Base-by-base conservation (phyloP, 1,284 basidiomycete genomes). In the Apiotrichum montevideense region DNA sequence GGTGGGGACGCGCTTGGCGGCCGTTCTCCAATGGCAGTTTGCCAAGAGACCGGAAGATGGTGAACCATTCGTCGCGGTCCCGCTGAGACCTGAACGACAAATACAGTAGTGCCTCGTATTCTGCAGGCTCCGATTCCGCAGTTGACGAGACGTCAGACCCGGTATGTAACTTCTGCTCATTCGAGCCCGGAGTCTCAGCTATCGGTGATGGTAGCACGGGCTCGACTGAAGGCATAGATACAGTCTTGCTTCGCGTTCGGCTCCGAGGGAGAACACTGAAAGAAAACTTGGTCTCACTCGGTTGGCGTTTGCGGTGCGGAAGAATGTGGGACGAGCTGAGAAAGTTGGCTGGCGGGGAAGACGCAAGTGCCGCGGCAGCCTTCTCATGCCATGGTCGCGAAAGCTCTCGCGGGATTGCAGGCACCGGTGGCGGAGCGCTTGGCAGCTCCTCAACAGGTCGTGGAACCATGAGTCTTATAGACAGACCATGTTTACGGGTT, bases 61-160 rank as follows among this genome's bases (percentile, higher is more conserved):
- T 51, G 33, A 51, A 57, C 64, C 64, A 66, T 35, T 62, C 59
- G 21, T 58, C 59, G 21, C 54, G 56, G n/a, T 52, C 52, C n/a
- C 40, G 39, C 41, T 44, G 34, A 11, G 54, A 44, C 14, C n/a
- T n/a, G 54, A 58, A 63, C 0, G 57, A 49, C 4, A 62, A 45
- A 46, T 52, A 62, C 9, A 58, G 34, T 1, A 42, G 14, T 0
- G 47, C 35, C 43, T 61, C 59, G 8, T 35, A 37, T 29, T 39
- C 47, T 7, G 35, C 10, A 6, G 11, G n/a, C 15, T 49, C 35
- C 8, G 15, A 21, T 21, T 21, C 21, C 21, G 21, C 21, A 21
- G 21, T 21, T 21, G 21, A 21, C 21, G 21, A 21, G 21, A 21
- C 21, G 21, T 21, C 21, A 21, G 21, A 21, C 21, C 21, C 21